Evolutionary conservation across 2,329 filamentous ascomycete genomes (phyloP), one percentile per base, ranked within the genome.

Genomic region (Xylariaceae sp.): DNA sequence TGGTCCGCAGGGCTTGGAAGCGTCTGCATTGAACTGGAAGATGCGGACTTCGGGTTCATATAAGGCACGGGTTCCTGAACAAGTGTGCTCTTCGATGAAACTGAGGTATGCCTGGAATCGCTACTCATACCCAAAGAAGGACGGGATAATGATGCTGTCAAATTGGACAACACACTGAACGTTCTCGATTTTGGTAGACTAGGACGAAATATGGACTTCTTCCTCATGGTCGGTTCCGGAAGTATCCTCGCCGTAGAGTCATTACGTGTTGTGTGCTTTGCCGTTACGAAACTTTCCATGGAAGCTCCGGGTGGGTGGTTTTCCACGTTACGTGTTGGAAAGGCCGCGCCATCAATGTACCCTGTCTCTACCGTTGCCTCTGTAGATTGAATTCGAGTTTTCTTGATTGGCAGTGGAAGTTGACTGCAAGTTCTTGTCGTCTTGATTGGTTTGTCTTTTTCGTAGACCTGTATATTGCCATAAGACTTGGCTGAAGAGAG

Each of bases 151-250:
- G 78, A 77, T 2, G 74, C 72, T 4, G 77, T 78, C 44, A 82
- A 61, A 9, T 74, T 79, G 5, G 77, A 76, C 9, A 82, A 65
- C 1, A 78, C 74, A 23, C 65, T 75, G 63, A 80, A 69, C 1
- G 80, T 80, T 30, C 73, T 72, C 4, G 79, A 80, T 58, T 73
- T 80, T 6, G 79, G 75, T 0, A 81, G 73, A 1, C 59, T 64
- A 10, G 58, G 44, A 45, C 57, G 58, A 10, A 55, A 17, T 56
- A 61, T 67, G 2, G 50, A 11, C 53, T 65, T 64, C 18, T 51
- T 52, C 51, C 63, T 35, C 9, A 55, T 15, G 1, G 37, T 41
- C 11, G 37, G 37, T 9, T 13, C 37, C 8, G 37, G 8, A 13
- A 30, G 23, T 30, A 41, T 41, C 37, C 37, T 10, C 11, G 37